phyloP scores from a whole-genome alignment of 257 asterid species.

The Ilex asprella region DNA sequence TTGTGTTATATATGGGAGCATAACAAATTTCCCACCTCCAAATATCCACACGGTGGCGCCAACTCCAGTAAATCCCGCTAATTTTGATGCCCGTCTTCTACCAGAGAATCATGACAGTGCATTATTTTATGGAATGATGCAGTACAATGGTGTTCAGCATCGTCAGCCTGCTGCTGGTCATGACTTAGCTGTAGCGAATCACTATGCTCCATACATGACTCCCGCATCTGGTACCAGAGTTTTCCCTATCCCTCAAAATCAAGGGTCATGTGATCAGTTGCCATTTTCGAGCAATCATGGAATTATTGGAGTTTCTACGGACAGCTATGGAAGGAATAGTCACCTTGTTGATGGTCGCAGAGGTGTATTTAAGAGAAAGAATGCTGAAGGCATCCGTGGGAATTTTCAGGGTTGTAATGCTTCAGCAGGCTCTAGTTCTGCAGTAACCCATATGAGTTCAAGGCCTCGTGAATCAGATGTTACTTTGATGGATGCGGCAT shows the following conservation, averaged over 20 bases:
- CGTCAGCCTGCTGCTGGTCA: constrained; percentile 38
- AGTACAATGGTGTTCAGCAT: constrained; percentile 32
- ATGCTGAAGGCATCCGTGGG: constrained; percentile 39
- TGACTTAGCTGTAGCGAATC: constrained; percentile 32
- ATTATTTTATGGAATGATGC: constrained; percentile 47
- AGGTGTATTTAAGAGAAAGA: constrained; percentile 54
- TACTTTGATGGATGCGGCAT: constrained; percentile 22
- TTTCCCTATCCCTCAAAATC: constrained; percentile 46
- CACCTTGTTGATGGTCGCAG: constrained; percentile 40
- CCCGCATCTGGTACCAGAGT: constrained; percentile 48
- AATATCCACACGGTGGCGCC: constrained; percentile 33
- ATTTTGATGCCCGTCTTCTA: constrained; percentile 33
- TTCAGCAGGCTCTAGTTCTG: constrained; percentile 55
- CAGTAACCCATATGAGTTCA: constrained; percentile 28
- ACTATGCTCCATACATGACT: constrained; percentile 48
- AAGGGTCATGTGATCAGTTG: constrained; percentile 39
- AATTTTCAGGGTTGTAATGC: constrained; percentile 28
- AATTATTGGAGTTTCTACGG: constrained; percentile 22
- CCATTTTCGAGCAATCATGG: constrained; percentile 26
- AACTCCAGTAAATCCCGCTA: constrained; percentile 30
- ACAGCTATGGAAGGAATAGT: constrained; percentile 31
- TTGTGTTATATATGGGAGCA: constrained; percentile 43
- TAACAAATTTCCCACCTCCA: constrained; percentile 46
- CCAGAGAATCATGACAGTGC: constrained; percentile 54
- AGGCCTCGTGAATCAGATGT: constrained; percentile 32